Evolutionary conservation across 768 basidiomycete species (phyloP).

Genomic region (Collybiopsis confluens): DNA sequence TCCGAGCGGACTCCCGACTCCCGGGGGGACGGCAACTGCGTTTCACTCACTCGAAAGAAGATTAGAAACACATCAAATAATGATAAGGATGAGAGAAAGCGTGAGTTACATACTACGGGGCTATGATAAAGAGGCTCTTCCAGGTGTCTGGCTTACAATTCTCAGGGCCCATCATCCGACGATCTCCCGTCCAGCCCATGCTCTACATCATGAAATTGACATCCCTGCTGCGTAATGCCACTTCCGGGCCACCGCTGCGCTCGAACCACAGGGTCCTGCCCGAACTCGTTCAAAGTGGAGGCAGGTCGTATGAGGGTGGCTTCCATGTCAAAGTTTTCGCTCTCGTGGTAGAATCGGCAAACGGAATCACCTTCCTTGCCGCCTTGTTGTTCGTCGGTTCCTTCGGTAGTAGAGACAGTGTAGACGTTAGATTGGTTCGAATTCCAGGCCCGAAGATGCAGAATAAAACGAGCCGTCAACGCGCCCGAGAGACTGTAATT

Average conservation of each 20-base stretch:
- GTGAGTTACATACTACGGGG: too few relatives aligned
- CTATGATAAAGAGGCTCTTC: too few relatives aligned
- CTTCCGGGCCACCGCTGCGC: background rate
- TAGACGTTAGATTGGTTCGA: background rate
- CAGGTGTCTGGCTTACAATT: too few relatives aligned
- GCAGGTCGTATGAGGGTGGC: background rate
- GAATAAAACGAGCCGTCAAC: conserved; percentile 6
- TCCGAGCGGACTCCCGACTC: too few relatives aligned
- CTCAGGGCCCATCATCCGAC: background rate
- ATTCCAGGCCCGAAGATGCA: conserved; percentile 7
- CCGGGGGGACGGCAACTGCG: too few relatives aligned
- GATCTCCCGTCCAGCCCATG: background rate
- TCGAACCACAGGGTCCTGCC: conserved; percentile 2
- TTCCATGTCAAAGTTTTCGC: background rate
- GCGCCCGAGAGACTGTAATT: conserved; percentile 1
- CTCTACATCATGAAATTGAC: background rate
- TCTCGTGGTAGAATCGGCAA: background rate
- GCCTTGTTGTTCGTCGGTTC: background rate
- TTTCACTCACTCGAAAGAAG: too few relatives aligned
- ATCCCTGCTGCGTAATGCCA: background rate
- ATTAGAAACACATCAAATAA: too few relatives aligned
- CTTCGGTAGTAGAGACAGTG: background rate
- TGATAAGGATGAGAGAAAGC: too few relatives aligned
- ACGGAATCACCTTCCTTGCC: background rate
- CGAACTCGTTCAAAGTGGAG: background rate